A percentile compares a stretch with the other conserved stretches of the same genome.
Conservation (phyloP, 768 basidiomycete species). For the Amanita subjunquillea region DNA sequence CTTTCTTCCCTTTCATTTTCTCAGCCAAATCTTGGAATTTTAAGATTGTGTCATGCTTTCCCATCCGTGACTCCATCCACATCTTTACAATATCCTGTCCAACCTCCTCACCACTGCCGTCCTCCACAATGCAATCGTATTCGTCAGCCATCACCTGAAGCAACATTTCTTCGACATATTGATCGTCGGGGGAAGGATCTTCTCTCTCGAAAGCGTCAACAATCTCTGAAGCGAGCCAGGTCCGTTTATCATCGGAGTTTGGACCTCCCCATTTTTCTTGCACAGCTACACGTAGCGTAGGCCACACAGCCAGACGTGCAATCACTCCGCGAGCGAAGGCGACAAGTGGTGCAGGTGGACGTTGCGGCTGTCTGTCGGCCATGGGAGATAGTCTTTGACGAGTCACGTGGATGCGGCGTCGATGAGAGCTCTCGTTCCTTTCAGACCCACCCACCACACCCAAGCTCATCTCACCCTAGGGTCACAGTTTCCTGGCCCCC, state of each 20-base stretch:
- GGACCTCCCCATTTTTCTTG: constrained; percentile 84
- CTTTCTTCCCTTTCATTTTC: constrained; percentile 42
- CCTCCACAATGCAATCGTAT: constrained; percentile 77
- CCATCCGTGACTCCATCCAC: constrained; percentile 45
- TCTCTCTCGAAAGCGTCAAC: constrained; percentile 70
- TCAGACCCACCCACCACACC: no score
- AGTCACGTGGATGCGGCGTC: no score
- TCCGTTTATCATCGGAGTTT: constrained; percentile 56
- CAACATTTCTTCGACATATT: constrained; percentile 75
- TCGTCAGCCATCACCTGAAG: constrained; percentile 83
- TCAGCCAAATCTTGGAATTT: constrained; percentile 60
- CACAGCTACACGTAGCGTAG: constrained; percentile 78
- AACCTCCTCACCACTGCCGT: constrained; percentile 69
- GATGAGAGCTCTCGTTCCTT: no score
- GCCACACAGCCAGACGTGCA: constrained; percentile 76
- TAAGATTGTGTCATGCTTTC: constrained; percentile 37
- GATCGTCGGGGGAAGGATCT: constrained; percentile 40
- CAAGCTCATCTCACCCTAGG: no score
- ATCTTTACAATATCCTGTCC: constrained; percentile 62
- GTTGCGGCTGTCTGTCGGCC: constrained; percentile 8
- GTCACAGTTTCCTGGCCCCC: no score
- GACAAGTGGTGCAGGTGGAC: constrained; percentile 34
- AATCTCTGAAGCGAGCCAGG: constrained; percentile 75
- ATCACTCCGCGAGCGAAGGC: constrained; percentile 84
- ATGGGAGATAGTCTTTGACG: no score